These are phyloP conservation scores for Lathyrus aphaca DNA, from an alignment of 306 rosid species.

Conservation along the genomic window DNA sequence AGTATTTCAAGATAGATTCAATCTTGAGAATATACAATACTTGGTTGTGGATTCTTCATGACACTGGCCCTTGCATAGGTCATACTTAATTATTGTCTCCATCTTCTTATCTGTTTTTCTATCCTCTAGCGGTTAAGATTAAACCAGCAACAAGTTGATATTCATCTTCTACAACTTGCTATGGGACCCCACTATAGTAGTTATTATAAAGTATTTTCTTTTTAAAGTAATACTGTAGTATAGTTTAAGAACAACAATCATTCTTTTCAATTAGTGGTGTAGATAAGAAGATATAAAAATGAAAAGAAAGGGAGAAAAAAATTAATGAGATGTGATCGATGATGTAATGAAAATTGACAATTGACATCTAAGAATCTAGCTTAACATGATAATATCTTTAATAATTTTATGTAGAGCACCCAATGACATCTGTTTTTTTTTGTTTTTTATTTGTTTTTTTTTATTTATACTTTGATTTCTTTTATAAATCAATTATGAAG, in stretches of 20 bases:
- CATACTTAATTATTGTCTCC: slow-evolving; percentile 11
- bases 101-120: slow-evolving; percentile 36
- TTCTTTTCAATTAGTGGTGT: not conserved
- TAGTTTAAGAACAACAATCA: slow-evolving; percentile 3
- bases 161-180: slow-evolving; percentile 38
- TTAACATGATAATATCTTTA: too few species aligned
- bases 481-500: too few species aligned
- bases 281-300: slow-evolving; percentile 3
- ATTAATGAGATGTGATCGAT: not conserved
- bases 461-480: too few species aligned
- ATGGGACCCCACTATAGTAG: slow-evolving; percentile 17
- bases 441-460: too few species aligned
- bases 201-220: slow-evolving; percentile 26
- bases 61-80: slow-evolving; percentile 1
- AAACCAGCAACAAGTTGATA: slow-evolving; percentile 42
- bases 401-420: too few species aligned
- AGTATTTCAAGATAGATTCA: slow-evolving; percentile 46
- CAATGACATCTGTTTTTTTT: too few species aligned
- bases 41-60: slow-evolving; percentile 38
- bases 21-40: slow-evolving; percentile 33
- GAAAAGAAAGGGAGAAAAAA: not conserved
- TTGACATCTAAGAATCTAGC: too few species aligned
- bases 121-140: slow-evolving; percentile 38
- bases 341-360: too few species aligned
- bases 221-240: slow-evolving; percentile 3